Conservation (phyloP, 257 asterid genomes). For the Orobanche coerulescens region DNA sequence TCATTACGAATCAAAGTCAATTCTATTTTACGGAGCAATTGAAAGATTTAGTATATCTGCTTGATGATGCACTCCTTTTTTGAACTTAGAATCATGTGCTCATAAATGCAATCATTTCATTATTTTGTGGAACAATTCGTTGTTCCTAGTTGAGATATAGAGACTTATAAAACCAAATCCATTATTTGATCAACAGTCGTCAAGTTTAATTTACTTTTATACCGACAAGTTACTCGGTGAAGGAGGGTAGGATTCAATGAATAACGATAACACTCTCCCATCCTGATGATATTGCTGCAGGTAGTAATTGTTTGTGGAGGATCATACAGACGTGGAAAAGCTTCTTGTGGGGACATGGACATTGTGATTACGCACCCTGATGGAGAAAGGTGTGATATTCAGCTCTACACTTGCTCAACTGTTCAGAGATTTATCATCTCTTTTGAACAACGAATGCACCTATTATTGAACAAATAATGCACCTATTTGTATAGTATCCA, state of each 20-base stretch:
- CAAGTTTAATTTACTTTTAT: not conserved
- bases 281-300: constrained; percentile 31
- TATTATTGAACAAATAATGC: not conserved
- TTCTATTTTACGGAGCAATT: not conserved
- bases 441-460: not conserved
- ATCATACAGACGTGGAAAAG: constrained; percentile 91
- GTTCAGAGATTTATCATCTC: constrained; percentile 13
- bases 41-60: not conserved
- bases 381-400: constrained; percentile 56
- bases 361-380: constrained; percentile 84
- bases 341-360: constrained; percentile 94
- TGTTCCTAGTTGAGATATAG: not conserved
- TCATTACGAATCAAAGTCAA: not conserved
- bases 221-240: constrained; percentile 12
- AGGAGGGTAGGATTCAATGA: constrained; percentile 9
- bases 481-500: too few species aligned
- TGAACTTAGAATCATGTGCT: not conserved
- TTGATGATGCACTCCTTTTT: constrained; percentile 3
- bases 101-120: not conserved
- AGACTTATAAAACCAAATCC: not conserved
- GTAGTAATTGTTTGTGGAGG: constrained; percentile 81
- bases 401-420: constrained; percentile 12
- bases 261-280: constrained; percentile 14
- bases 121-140: not conserved
- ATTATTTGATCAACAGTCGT: not conserved